phyloP scores from a whole-genome alignment of 176 grass and related monocot genomes.

The Saccharum officinarum region DNA sequence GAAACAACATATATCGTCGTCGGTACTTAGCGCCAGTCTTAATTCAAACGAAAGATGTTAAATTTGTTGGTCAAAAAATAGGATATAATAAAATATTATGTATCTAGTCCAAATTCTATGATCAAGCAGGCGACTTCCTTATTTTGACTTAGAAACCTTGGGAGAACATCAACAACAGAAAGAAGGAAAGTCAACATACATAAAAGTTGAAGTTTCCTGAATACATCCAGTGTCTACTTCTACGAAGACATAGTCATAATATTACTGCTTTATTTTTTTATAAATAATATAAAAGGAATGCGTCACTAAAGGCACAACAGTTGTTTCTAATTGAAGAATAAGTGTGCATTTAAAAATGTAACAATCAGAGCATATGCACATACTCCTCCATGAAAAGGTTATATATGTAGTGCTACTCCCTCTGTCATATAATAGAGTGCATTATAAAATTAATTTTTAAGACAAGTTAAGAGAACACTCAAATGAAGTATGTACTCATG shows the following conservation, averaged over 20 bases:
- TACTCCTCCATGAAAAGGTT: not conserved
- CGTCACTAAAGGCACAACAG: no score
- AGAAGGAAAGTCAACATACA: not conserved
- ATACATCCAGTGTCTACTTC: not conserved
- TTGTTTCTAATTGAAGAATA: not conserved
- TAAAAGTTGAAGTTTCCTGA: conserved; percentile 4
- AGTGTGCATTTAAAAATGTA: not conserved
- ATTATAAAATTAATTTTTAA: no score
- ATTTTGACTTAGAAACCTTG: not conserved
- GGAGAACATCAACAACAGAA: not conserved
- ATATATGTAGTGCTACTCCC: no score
- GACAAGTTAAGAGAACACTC: no score
- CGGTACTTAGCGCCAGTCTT: not conserved
- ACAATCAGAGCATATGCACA: not conserved
- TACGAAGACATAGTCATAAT: not conserved
- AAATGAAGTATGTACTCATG: no score
- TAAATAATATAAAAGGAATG: not conserved
- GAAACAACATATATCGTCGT: not conserved
- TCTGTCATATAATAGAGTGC: no score
- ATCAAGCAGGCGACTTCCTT: conserved; percentile 9
- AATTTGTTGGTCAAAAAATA: not conserved
- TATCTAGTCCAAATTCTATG: not conserved
- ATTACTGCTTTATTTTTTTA: not conserved
- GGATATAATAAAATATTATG: not conserved
- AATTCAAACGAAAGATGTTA: not conserved